Conservation (phyloP, 164 flowering plant genomes). For the Paratinospora sagittata region DNA sequence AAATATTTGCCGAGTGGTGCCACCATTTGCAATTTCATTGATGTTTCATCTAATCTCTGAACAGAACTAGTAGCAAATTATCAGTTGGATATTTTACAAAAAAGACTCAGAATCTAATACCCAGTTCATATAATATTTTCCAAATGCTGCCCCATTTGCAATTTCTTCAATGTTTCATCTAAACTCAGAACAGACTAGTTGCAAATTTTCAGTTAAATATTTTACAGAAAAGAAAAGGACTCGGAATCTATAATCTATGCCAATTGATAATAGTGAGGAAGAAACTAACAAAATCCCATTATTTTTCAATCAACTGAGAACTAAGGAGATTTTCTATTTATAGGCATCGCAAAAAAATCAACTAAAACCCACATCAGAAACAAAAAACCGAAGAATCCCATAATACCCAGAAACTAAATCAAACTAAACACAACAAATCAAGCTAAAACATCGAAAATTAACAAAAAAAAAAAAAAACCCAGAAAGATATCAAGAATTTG, state of each 20-base stretch:
- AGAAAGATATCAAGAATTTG: not conserved
- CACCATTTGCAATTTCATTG: not conserved
- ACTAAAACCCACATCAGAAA: constrained; percentile 1
- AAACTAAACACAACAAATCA: not conserved
- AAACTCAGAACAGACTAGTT: not conserved
- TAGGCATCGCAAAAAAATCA: not conserved
- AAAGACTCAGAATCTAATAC: too few species aligned
- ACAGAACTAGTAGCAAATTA: too few species aligned
- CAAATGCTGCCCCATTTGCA: not conserved
- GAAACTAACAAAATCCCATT: not conserved
- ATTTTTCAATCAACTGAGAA: not conserved
- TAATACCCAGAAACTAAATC: not conserved
- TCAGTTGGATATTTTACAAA: too few species aligned
- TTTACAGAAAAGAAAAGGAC: not conserved
- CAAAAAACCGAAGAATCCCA: not conserved
- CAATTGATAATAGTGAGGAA: not conserved
- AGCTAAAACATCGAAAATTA: not conserved
- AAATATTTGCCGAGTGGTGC: not conserved
- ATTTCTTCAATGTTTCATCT: not conserved
- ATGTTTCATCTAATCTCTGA: too few species aligned
- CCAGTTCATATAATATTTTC: too few species aligned
- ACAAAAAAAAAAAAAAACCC: not conserved
- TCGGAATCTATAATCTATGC: not conserved
- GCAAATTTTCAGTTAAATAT: not conserved
- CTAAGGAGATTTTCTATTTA: not conserved